Percentiles rank a stretch among this genome's conserved stretches.
Evolutionary conservation across 306 rosid species (phyloP).

Genomic region (Dryas octopetala): DNA sequence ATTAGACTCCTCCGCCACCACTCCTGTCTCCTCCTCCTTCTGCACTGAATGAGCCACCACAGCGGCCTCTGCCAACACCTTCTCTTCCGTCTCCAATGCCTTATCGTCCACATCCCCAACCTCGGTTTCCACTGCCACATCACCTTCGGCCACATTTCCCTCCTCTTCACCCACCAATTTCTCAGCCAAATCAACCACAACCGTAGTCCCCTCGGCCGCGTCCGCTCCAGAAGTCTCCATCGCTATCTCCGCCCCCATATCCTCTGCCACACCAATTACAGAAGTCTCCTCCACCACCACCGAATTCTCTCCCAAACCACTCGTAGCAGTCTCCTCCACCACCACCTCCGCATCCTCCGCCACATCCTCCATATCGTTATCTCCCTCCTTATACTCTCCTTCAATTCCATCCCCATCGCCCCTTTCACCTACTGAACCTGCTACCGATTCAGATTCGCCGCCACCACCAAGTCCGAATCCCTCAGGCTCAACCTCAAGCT

Average conservation of each 20-base stretch:
- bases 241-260: too few relatives aligned
- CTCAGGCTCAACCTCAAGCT: constrained; percentile 23
- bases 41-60: not conserved
- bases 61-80: not conserved
- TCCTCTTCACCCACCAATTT: too few relatives aligned
- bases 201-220: too few relatives aligned
- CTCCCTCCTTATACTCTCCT: constrained; percentile 12
- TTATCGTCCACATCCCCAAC: not conserved
- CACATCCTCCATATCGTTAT: not conserved
- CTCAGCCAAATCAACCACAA: too few relatives aligned
- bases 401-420: constrained; percentile 8
- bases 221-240: too few relatives aligned
- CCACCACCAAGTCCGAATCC: not conserved
- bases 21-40: not conserved
- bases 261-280: constrained; percentile 2
- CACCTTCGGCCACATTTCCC: not conserved
- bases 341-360: not conserved
- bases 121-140: constrained; percentile 7
- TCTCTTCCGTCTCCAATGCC: not conserved
- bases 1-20: constrained; percentile 1
- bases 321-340: not conserved
- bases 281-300: not conserved
- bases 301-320: not conserved
- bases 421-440: too few relatives aligned
- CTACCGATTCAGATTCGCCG: not conserved